Conservation (phyloP, 371 early-diverging fungal genomes). For the Rhizopus arrhizus region DNA sequence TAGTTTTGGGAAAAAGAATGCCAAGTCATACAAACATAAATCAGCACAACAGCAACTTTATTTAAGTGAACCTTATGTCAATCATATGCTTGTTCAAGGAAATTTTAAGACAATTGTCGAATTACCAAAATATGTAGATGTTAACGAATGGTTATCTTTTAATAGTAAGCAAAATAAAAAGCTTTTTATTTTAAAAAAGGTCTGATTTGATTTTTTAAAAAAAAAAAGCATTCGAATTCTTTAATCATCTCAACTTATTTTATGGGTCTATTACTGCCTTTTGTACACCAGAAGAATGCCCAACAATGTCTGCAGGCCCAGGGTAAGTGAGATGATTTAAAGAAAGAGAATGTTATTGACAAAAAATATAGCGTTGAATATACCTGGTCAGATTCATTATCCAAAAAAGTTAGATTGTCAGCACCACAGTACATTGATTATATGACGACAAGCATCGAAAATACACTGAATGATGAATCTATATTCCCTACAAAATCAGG, state of each 20-base stretch:
- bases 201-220: background rate
- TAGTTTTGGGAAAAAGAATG: constrained; percentile 47
- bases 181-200: background rate
- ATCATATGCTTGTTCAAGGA: constrained; percentile 87
- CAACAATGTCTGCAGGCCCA: constrained; percentile 88
- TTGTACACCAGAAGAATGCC: constrained; percentile 82
- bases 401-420: constrained; percentile 79
- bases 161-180: constrained; percentile 62
- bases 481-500: constrained; percentile 83
- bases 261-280: constrained; percentile 90
- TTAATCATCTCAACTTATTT: constrained; percentile 90
- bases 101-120: constrained; percentile 86
- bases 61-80: constrained; percentile 74
- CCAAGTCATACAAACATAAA: constrained; percentile 48
- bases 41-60: constrained; percentile 64
- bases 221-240: constrained; percentile 84
- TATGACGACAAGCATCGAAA: constrained; percentile 88
- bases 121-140: constrained; percentile 88
- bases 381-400: constrained; percentile 88
- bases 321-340: constrained; percentile 48
- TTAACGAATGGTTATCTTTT: constrained; percentile 94
- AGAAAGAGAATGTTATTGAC: constrained; percentile 2
- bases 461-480: constrained; percentile 84
- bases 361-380: constrained; percentile 73
- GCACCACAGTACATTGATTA: constrained; percentile 96